These are phyloP conservation scores for Zalaria obscura DNA, from an alignment of 2,329 filamentous ascomycete genomes.

Conservation along the genomic window DNA sequence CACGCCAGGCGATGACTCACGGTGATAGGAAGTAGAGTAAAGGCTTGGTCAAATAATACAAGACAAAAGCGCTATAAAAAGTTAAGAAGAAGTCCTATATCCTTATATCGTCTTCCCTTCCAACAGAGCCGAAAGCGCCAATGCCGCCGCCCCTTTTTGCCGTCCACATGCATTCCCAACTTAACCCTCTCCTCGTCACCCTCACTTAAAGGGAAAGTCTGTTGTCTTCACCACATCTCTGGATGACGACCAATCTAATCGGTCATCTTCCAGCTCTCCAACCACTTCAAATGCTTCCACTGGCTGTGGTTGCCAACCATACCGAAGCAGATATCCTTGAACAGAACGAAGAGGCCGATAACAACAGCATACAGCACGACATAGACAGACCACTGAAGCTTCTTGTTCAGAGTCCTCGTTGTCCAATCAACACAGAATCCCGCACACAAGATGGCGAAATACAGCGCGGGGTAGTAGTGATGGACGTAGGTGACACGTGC, in stretches of 20 bases:
- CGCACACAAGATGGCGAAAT: constrained; percentile 83
- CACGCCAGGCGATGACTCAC: too few species aligned
- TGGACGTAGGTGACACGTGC: constrained; percentile 97
- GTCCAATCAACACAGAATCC: constrained; percentile 85
- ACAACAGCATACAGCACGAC: constrained; percentile 56
- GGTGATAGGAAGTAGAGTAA: too few species aligned
- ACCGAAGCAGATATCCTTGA: constrained; percentile 90
- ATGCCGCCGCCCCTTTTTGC: too few species aligned
- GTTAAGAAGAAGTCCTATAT: too few species aligned
- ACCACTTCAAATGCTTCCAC: constrained; percentile 91
- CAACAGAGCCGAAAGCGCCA: too few species aligned
- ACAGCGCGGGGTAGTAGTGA: constrained; percentile 96
- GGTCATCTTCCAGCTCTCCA: constrained; percentile 70
- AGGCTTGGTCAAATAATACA: too few species aligned
- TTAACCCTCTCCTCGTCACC: too few species aligned
- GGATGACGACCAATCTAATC: constrained; percentile 31
- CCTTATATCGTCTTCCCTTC: too few species aligned
- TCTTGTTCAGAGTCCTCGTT: constrained; percentile 50
- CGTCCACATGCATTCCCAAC: too few species aligned
- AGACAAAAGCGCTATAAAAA: too few species aligned
- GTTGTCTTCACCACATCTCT: too few species aligned
- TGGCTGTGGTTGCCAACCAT: constrained; percentile 77
- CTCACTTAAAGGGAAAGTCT: too few species aligned
- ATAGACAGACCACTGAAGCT: constrained; percentile 56
- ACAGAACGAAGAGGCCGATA: constrained; percentile 74